phyloP scores from a whole-genome alignment of 495 filamentous ascomycete species.

The Aspergillus affinis region DNA sequence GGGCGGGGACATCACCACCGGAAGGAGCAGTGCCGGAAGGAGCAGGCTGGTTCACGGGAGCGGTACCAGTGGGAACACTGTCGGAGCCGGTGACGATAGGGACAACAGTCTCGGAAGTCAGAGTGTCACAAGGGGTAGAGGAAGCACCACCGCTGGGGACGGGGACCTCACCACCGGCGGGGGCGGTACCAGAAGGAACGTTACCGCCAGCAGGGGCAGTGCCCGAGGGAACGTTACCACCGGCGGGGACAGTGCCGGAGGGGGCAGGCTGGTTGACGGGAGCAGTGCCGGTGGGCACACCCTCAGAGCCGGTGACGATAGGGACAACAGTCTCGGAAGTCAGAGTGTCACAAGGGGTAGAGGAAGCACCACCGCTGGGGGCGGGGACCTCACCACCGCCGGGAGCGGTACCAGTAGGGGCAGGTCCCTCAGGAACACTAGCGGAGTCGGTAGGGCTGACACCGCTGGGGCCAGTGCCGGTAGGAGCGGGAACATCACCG shows the following conservation, averaged over 20 bases:
- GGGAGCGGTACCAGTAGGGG: conserved; percentile 8
- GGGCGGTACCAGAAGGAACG: conserved; percentile 8
- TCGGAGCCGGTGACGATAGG: conserved; percentile 11
- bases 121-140: conserved; percentile 17
- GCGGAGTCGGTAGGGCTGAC: too few species aligned
- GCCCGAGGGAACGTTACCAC: conserved; percentile 6
- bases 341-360: conserved; percentile 23
- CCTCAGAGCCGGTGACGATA: conserved; percentile 16
- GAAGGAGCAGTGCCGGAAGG: neutral
- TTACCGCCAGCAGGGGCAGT: conserved; percentile 3
- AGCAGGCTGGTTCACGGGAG: conserved; percentile 7
- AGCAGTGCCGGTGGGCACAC: too few species aligned
- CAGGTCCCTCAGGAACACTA: too few species aligned
- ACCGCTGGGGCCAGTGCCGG: conserved; percentile 6
- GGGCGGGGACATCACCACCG: conserved; percentile 3
- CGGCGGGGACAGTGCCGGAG: conserved; percentile 3
- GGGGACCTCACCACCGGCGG: too few species aligned
- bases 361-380: conserved; percentile 8
- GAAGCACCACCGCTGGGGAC: conserved; percentile 4
- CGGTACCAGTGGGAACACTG: conserved; percentile 8
- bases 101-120: conserved; percentile 17
- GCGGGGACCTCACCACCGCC: conserved; percentile 8
- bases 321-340: conserved; percentile 16
- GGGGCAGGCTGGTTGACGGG: conserved; percentile 9
- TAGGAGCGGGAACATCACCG: conserved; percentile 8